phyloP scores from a whole-genome alignment of 106 monocot species.

The Xerophyta viscosa region DNA sequence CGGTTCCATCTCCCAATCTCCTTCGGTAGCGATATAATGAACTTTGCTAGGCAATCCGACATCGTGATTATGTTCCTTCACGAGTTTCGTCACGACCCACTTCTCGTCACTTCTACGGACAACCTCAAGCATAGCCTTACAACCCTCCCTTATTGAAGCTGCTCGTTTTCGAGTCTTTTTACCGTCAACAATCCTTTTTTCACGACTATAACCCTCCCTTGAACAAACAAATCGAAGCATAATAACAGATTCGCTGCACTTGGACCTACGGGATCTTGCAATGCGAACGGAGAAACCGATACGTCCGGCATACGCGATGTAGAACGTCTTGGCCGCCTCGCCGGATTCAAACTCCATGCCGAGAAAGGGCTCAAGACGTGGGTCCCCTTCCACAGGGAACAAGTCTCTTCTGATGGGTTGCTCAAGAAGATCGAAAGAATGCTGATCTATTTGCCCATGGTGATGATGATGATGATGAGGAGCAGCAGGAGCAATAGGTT shows the following conservation, averaged over 20 bases:
- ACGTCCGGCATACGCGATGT: slow-evolving; percentile 68
- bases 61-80: slow-evolving; percentile 74
- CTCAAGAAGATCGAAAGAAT: slow-evolving; percentile 20
- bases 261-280: slow-evolving; percentile 56
- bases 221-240: slow-evolving; percentile 79
- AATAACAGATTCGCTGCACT: slow-evolving; percentile 61
- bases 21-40: slow-evolving; percentile 66
- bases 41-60: slow-evolving; percentile 70
- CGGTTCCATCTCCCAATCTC: slow-evolving; percentile 57
- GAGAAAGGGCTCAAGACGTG: slow-evolving; percentile 49
- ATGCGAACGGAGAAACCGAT: slow-evolving; percentile 66
- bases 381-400: slow-evolving; percentile 40
- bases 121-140: slow-evolving; percentile 77
- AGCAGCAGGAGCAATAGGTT: not conserved
- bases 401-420: slow-evolving; percentile 39
- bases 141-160: slow-evolving; percentile 68
- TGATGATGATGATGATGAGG: too few species aligned
- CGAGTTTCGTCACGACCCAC: slow-evolving; percentile 64
- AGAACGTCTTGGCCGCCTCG: slow-evolving; percentile 73
- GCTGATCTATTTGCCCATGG: slow-evolving; percentile 17
- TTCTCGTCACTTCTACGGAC: slow-evolving; percentile 47
- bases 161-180: slow-evolving; percentile 67
- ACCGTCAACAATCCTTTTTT: slow-evolving; percentile 46
- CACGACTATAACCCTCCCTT: slow-evolving; percentile 56
- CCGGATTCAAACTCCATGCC: slow-evolving; percentile 79